A percentile compares a stretch with the other conserved stretches of the same genome.
phyloP scores from a whole-genome alignment of 768 basidiomycete species.

The Cantharellus cinnabarinus region DNA sequence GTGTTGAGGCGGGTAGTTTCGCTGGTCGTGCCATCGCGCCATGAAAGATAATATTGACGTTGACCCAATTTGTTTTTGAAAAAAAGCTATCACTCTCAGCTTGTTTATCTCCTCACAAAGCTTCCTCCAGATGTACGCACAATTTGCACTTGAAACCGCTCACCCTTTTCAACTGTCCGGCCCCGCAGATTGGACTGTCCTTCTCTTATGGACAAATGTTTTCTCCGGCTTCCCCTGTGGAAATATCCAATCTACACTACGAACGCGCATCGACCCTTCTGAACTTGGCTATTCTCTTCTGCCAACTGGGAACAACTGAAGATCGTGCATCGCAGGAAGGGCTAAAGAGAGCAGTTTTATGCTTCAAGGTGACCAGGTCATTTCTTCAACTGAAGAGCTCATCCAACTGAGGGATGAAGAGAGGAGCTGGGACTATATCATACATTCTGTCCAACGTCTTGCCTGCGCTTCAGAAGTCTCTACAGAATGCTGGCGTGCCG shows the following conservation, averaged over 20 bases:
- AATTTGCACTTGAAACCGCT: constrained; percentile 1
- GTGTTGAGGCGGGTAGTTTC: constrained; percentile 33
- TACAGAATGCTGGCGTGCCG: constrained; percentile 27
- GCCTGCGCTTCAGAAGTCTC: constrained; percentile 28
- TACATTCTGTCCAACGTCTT: constrained; percentile 35
- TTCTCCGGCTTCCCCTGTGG: constrained; percentile 23
- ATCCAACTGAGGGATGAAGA: constrained; percentile 17
- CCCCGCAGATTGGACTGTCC: constrained; percentile 41
- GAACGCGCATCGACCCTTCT: constrained; percentile 64
- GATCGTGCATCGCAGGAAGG: constrained; percentile 58
- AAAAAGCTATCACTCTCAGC: constrained; percentile 66
- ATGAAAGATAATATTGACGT: neutral
- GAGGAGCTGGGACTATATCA: constrained; percentile 50
- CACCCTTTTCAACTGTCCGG: constrained; percentile 10
- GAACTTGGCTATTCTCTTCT: constrained; percentile 75
- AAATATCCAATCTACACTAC: constrained; percentile 54
- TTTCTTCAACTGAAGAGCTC: neutral
- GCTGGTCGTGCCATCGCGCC: neutral
- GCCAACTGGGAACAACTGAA: constrained; percentile 51
- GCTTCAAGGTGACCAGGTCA: constrained; percentile 39
- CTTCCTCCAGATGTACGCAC: constrained; percentile 55
- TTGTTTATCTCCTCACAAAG: constrained; percentile 65
- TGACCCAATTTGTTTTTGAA: constrained; percentile 16
- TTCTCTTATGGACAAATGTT: constrained; percentile 62
- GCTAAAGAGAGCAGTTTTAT: constrained; percentile 52